Conservation (phyloP, 768 basidiomycete species). For the Exidia glandulosa region DNA sequence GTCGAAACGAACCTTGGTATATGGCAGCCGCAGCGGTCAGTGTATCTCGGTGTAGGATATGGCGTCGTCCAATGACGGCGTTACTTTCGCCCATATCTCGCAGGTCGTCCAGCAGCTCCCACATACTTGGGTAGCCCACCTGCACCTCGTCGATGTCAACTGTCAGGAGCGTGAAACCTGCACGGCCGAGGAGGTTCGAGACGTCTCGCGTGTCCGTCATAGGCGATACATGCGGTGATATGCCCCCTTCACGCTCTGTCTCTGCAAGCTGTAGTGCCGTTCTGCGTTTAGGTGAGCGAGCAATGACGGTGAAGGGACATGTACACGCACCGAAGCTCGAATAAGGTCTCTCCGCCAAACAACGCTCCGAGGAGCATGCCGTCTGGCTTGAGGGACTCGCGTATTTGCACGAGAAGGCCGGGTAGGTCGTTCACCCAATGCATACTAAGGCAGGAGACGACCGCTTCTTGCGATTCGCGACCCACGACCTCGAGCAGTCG, state of each 20-base stretch:
- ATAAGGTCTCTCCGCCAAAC: slow-evolving; percentile 92
- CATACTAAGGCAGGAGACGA: slow-evolving; percentile 82
- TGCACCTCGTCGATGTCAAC: slow-evolving; percentile 92
- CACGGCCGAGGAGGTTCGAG: slow-evolving; percentile 83
- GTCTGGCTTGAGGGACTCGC: slow-evolving; percentile 74
- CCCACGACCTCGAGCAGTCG: slow-evolving; percentile 52
- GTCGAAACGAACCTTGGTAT: slow-evolving; percentile 58
- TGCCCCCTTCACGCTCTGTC: slow-evolving; percentile 86
- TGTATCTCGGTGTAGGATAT: slow-evolving; percentile 71
- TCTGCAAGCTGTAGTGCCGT: slow-evolving; percentile 91
- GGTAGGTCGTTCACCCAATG: slow-evolving; percentile 99
- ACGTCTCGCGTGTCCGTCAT: slow-evolving; percentile 97
- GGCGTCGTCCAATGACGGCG: slow-evolving; percentile 71
- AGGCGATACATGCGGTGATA: slow-evolving; percentile 92
- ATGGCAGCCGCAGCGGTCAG: slow-evolving; percentile 85
- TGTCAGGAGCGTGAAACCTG: slow-evolving; percentile 88
- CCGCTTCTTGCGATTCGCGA: slow-evolving; percentile 75
- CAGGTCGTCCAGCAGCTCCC: slow-evolving; percentile 91
- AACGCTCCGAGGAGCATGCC: slow-evolving; percentile 92
- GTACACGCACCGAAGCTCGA: slow-evolving; percentile 66
- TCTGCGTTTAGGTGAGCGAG: slow-evolving; percentile 26
- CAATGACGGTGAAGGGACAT: neutral
- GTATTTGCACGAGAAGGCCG: slow-evolving; percentile 78
- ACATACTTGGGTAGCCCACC: slow-evolving; percentile 88
- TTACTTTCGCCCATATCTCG: slow-evolving; percentile 94